A percentile compares a stretch with the other conserved stretches of the same genome.
phyloP scores from a whole-genome alignment of 2,329 filamentous ascomycete species.

The Aspergillus tubingensis region DNA sequence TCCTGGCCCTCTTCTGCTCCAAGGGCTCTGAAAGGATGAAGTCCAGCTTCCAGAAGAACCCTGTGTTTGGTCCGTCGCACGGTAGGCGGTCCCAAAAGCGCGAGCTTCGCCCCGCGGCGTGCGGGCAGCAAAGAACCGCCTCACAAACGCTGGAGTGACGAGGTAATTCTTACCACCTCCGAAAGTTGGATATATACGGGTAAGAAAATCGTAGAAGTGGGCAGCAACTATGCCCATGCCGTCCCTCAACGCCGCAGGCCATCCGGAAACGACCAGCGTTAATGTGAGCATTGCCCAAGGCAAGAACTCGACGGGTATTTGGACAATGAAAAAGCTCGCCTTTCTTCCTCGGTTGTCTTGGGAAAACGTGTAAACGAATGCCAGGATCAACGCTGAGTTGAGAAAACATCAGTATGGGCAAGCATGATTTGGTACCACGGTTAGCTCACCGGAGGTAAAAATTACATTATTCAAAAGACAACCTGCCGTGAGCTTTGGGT shows the following conservation, averaged over 20 bases:
- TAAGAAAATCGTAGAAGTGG: slow-evolving; percentile 88
- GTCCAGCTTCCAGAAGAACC: slow-evolving; percentile 30
- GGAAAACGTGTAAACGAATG: slow-evolving; percentile 78
- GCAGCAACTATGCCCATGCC: slow-evolving; percentile 80
- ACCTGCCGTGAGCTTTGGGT: slow-evolving; percentile 46
- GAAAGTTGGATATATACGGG: slow-evolving; percentile 83
- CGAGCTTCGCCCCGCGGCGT: slow-evolving; percentile 51
- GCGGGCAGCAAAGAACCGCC: slow-evolving; percentile 61
- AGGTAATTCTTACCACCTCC: slow-evolving; percentile 79
- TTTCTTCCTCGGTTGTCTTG: slow-evolving; percentile 81
- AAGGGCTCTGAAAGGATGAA: slow-evolving; percentile 36
- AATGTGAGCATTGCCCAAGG: slow-evolving; percentile 78
- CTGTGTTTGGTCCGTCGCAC: slow-evolving; percentile 34
- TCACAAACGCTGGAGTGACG: slow-evolving; percentile 71
- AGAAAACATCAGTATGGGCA: slow-evolving; percentile 47
- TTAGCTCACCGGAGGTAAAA: slow-evolving; percentile 42
- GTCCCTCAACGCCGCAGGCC: slow-evolving; percentile 61
- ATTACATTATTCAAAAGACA: slow-evolving; percentile 33
- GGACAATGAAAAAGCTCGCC: slow-evolving; percentile 78
- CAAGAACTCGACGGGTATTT: slow-evolving; percentile 77
- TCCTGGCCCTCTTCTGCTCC: slow-evolving; percentile 44
- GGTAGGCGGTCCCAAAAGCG: slow-evolving; percentile 64
- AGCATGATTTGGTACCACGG: slow-evolving; percentile 1
- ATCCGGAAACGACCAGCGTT: slow-evolving; percentile 69
- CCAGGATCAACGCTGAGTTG: slow-evolving; percentile 67